A percentile compares a stretch with the other conserved stretches of the same genome.
Conservation (phyloP, 1,139 yeast species). For the Saccharomyces hybrid region DNA sequence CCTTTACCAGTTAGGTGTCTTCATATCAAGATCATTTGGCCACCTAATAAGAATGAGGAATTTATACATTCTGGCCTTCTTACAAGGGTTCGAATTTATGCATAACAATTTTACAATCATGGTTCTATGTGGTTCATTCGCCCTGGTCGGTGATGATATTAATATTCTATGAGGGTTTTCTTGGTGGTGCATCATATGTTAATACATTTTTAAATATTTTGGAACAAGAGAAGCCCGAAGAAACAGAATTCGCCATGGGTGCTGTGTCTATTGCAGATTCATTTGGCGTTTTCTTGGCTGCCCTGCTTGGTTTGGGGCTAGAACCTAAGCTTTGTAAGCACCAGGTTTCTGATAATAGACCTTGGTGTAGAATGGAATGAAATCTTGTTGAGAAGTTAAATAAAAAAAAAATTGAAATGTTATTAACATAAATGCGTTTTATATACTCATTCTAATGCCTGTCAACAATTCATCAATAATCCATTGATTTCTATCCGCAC, state of each 20-base stretch:
- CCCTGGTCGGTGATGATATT: constrained; percentile 57
- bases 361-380: constrained; percentile 47
- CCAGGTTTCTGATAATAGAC: constrained; percentile 58
- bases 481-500: constrained; percentile 46
- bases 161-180: constrained; percentile 75
- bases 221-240: constrained; percentile 47
- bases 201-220: constrained; percentile 77
- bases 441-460: constrained; percentile 31
- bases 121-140: constrained; percentile 51
- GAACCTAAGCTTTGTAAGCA: constrained; percentile 66
- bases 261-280: constrained; percentile 92
- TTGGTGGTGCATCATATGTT: constrained; percentile 87
- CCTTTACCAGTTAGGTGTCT: constrained; percentile 85
- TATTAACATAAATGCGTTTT: neutral
- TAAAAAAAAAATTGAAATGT: neutral
- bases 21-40: constrained; percentile 79
- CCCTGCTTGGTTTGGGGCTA: constrained; percentile 61
- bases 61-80: constrained; percentile 53
- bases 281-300: constrained; percentile 78
- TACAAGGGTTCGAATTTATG: constrained; percentile 65
- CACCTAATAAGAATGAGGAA: constrained; percentile 51
- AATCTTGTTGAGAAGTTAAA: neutral
- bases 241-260: constrained; percentile 84
- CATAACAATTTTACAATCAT: constrained; percentile 56
- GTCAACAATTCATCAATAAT: constrained; percentile 41